Evolutionary conservation across 2,329 filamentous ascomycete genomes (phyloP).

Genomic region (Waltergamsia citrina): DNA sequence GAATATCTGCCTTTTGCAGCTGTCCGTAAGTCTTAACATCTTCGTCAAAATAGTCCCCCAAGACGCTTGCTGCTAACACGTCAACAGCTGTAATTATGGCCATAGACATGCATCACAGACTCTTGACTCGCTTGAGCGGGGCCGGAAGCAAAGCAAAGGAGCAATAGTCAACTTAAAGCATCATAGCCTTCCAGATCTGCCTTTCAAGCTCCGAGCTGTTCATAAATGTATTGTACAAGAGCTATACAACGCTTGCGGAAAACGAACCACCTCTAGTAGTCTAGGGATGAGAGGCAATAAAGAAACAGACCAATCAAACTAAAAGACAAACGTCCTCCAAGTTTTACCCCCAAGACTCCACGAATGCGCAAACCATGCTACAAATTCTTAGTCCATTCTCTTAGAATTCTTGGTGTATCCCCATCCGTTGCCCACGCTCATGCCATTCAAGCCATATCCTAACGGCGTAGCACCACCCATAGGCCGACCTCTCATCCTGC

Average conservation of each 20-base stretch:
- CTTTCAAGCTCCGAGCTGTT: no score
- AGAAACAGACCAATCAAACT: background rate
- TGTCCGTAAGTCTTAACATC: conserved; percentile 37
- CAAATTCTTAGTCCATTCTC: conserved; percentile 29
- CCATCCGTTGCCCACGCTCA: conserved; percentile 46
- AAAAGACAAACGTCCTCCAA: background rate
- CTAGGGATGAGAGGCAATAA: no score
- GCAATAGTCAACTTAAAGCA: conserved; percentile 16
- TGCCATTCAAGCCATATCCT: conserved; percentile 40
- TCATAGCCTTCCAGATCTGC: no score
- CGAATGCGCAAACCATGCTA: background rate
- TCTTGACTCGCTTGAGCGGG: conserved; percentile 31
- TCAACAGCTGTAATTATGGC: conserved; percentile 37
- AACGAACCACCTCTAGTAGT: background rate
- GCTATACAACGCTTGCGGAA: background rate
- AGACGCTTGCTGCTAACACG: conserved; percentile 3
- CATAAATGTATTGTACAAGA: background rate
- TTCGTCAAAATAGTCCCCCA: background rate
- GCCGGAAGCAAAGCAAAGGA: conserved; percentile 27
- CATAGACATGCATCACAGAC: conserved; percentile 44
- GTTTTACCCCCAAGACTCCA: background rate
- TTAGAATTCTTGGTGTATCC: conserved; percentile 49
- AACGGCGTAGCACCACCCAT: conserved; percentile 49
- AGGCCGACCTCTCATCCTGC: conserved; percentile 36
- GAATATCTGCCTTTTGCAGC: conserved; percentile 42